Base-by-base conservation (phyloP, 1,284 basidiomycete species). In the Cerioporus squamosus region DNA sequence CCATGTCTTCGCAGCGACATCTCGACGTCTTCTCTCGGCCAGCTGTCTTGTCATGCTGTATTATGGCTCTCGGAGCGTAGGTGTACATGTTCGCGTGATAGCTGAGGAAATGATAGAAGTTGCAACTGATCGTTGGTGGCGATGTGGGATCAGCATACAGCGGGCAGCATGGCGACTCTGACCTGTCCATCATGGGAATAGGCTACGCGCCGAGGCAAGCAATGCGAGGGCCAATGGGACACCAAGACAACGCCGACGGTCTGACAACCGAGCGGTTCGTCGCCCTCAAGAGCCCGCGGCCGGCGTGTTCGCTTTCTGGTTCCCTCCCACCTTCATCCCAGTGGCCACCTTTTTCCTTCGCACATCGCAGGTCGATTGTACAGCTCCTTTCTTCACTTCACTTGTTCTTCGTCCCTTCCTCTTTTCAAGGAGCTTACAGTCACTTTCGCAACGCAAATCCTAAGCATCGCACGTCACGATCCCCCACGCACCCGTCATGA, bases 331-430 rank as follows among this genome's bases (percentile, higher is more conserved):
- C 31, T 61, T 51, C 57, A 29, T 53, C 50, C 57, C 47, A 36
- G 62, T 64, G 62, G 59, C 62, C 59, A 64, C 51, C 59, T 51
- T 49, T 55, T 64, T 52, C 49, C 33, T 63, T 62, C 59, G 60
- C 61, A 66, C 60, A 68, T 68, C 64, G 66, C 66, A 61, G 66
- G 66, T 65, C 66, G 66, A 68, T 68, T 68, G 66, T 64, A 64
- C 60, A 63, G 65, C 60, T 62, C 58, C 60, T 59, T 53, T 62
- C 56, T 42, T 26, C 44, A n/a, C 49, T 60, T 51, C 53, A 55
- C 45, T 31, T 44, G 33, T 53, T 57, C 57, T 53, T 51, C 53
- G 36, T 49, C 46, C 31, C 39, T 46, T 51, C 46, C 40, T 46
- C 46, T 53, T 48, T 56, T 8, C 44, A 51, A 61, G 62, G 62